phyloP scores from a whole-genome alignment of 805 yeast genomes.

The Candida ovalis region DNA sequence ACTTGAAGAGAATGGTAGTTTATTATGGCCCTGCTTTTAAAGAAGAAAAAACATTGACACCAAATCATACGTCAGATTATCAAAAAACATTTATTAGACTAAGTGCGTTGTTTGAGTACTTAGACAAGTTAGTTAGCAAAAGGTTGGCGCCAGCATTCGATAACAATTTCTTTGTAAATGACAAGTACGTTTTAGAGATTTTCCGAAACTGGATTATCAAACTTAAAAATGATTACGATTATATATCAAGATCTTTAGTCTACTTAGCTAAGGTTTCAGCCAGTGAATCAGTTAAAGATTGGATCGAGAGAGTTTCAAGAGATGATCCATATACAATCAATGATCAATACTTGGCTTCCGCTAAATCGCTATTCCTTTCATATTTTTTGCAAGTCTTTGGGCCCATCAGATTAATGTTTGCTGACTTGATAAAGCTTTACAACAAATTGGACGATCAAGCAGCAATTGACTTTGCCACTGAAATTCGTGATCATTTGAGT shows the following conservation, averaged over 20 bases:
- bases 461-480: slow-evolving; percentile 12
- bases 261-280: slow-evolving; percentile 27
- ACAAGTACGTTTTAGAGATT: slow-evolving; percentile 21
- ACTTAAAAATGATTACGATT: slow-evolving; percentile 23
- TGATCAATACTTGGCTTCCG: slow-evolving; percentile 25
- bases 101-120: slow-evolving; percentile 19
- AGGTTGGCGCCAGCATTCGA: slow-evolving; percentile 28
- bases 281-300: slow-evolving; percentile 22
- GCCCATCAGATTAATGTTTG: slow-evolving; percentile 24
- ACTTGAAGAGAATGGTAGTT: slow-evolving; percentile 24
- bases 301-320: slow-evolving; percentile 20
- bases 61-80: slow-evolving; percentile 19
- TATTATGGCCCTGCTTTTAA: slow-evolving; percentile 28
- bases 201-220: slow-evolving; percentile 26
- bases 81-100: slow-evolving; percentile 28
- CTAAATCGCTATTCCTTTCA: slow-evolving; percentile 27
- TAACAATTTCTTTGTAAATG: slow-evolving; percentile 26
- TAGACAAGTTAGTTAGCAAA: slow-evolving; percentile 23
- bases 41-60: slow-evolving; percentile 16
- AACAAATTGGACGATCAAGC: slow-evolving; percentile 14
- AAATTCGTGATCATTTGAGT: slow-evolving; percentile 16
- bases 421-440: slow-evolving; percentile 23
- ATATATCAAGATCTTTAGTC: slow-evolving; percentile 28
- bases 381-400: slow-evolving; percentile 30
- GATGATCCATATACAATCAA: slow-evolving; percentile 17